Conservation (phyloP, 2,329 filamentous ascomycete species). For the Chalaropsis ovoidea region DNA sequence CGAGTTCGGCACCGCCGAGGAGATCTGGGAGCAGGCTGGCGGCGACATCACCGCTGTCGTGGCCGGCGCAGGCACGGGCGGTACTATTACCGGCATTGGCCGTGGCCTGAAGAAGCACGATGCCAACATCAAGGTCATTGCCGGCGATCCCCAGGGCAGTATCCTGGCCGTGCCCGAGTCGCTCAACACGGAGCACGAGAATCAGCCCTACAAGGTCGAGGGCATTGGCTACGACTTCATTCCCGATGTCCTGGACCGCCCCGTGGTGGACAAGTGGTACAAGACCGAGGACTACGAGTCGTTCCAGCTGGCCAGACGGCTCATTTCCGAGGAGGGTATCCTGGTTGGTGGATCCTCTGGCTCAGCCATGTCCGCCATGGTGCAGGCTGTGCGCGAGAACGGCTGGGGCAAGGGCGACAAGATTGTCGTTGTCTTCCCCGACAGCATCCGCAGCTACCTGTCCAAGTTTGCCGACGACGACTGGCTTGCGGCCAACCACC, state of each 20-base stretch:
- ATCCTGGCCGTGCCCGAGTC: slow-evolving; percentile 72
- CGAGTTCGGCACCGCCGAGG: slow-evolving; percentile 87
- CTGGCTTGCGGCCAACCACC: slow-evolving; percentile 94
- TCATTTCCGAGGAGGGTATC: slow-evolving; percentile 90
- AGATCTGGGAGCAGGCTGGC: slow-evolving; percentile 85
- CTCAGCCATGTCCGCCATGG: slow-evolving; percentile 74
- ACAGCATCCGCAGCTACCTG: slow-evolving; percentile 94
- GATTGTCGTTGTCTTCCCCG: slow-evolving; percentile 82
- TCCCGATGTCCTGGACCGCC: slow-evolving; percentile 78
- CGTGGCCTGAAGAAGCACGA: slow-evolving; percentile 82
- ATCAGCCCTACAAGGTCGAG: slow-evolving; percentile 92
- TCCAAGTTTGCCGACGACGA: slow-evolving; percentile 98
- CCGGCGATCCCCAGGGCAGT: slow-evolving; percentile 84
- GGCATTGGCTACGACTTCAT: slow-evolving; percentile 98
- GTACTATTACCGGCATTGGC: slow-evolving; percentile 85
- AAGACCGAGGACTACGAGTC: slow-evolving; percentile 92
- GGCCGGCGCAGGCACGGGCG: slow-evolving; percentile 88
- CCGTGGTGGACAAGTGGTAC: slow-evolving; percentile 85
- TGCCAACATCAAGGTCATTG: slow-evolving; percentile 72
- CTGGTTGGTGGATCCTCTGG: slow-evolving; percentile 90
- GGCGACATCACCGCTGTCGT: slow-evolving; percentile 75
- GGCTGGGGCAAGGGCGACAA: slow-evolving; percentile 73
- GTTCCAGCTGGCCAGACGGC: slow-evolving; percentile 75
- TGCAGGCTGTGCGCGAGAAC: slow-evolving; percentile 65
- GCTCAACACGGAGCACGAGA: slow-evolving; percentile 69